Conservation (phyloP, 1,284 basidiomycete genomes). For the Ceratobasidium sp. region DNA sequence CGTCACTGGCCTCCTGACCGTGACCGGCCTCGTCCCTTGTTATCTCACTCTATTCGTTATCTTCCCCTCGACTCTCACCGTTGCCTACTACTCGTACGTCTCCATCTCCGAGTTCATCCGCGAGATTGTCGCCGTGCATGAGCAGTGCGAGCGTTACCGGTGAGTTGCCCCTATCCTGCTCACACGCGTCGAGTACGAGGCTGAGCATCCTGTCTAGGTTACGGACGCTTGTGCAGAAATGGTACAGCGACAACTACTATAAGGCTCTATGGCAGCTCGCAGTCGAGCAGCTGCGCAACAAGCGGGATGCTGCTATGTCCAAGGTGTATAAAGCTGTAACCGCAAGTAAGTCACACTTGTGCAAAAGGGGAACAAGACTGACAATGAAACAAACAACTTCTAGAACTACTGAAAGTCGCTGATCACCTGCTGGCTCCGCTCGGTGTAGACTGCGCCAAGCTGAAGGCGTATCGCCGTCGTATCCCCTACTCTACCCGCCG, state of each 20-base stretch:
- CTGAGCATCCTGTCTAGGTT: not conserved
- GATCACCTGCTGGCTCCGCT: too few species aligned
- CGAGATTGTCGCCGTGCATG: not conserved
- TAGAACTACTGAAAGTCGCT: too few species aligned
- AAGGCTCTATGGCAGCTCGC: not conserved
- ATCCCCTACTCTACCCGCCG: too few species aligned
- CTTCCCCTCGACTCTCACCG: not conserved
- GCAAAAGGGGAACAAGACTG: too few species aligned
- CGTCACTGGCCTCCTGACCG: conserved; percentile 1
- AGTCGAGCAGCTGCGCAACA: too few species aligned
- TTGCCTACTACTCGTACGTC: not conserved
- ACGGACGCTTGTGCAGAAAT: not conserved
- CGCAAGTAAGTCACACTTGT: too few species aligned
- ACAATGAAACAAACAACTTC: too few species aligned
- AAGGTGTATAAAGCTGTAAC: too few species aligned
- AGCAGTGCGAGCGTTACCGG: not conserved
- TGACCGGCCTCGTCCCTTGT: not conserved
- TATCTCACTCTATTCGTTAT: not conserved
- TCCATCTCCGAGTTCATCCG: not conserved
- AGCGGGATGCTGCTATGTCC: too few species aligned
- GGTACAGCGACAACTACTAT: not conserved
- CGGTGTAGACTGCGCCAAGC: too few species aligned
- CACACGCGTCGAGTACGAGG: too few species aligned
- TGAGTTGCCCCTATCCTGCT: conserved; percentile 6
- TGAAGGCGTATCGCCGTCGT: not conserved